Percentiles rank a stretch among this genome's conserved stretches.
These are phyloP conservation scores for Nepenthes mirabilis DNA, from an alignment of 148 eudicot genomes.

Conservation along the genomic window DNA sequence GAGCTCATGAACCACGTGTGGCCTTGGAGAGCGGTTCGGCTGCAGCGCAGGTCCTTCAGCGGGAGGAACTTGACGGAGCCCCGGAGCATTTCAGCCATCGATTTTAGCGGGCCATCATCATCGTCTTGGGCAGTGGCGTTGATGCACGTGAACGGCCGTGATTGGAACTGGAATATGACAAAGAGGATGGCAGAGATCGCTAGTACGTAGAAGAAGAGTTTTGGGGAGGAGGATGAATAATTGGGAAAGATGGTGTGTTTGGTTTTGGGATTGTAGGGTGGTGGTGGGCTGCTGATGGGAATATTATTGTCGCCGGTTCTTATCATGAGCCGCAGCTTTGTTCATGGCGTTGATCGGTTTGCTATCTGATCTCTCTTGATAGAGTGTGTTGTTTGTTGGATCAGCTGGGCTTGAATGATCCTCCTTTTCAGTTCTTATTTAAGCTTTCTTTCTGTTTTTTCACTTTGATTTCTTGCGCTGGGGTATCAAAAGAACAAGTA, in stretches of 20 bases:
- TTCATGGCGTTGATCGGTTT: not conserved
- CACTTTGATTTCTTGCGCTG: not conserved
- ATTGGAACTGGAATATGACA: slow-evolving; percentile 29
- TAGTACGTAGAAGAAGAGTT: slow-evolving; percentile 24
- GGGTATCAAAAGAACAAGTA: not conserved
- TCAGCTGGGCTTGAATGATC: too few relatives aligned
- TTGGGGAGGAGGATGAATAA: slow-evolving; percentile 19
- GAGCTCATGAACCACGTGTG: slow-evolving; percentile 98
- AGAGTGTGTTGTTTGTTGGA: not conserved
- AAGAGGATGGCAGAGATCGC: slow-evolving; percentile 17
- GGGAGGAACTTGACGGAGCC: slow-evolving; percentile 57
- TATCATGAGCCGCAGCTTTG: not conserved
- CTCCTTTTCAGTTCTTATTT: too few relatives aligned
- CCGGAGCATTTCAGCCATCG: slow-evolving; percentile 28
- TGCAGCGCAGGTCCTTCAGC: slow-evolving; percentile 50
- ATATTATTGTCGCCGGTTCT: too few relatives aligned
- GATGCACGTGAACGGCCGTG: slow-evolving; percentile 3
- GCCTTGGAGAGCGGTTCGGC: slow-evolving; percentile 30
- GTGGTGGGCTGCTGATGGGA: too few relatives aligned
- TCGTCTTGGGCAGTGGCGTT: not conserved
- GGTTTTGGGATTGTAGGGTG: slow-evolving; percentile 10
- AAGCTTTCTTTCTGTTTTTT: not conserved
- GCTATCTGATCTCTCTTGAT: not conserved
- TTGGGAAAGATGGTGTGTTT: slow-evolving; percentile 6
- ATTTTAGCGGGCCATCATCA: not conserved